A percentile compares a stretch with the other conserved stretches of the same genome.
These are phyloP conservation scores for Aleurites moluccanus DNA, from an alignment of 441 rosid genomes.

Conservation along the genomic window DNA sequence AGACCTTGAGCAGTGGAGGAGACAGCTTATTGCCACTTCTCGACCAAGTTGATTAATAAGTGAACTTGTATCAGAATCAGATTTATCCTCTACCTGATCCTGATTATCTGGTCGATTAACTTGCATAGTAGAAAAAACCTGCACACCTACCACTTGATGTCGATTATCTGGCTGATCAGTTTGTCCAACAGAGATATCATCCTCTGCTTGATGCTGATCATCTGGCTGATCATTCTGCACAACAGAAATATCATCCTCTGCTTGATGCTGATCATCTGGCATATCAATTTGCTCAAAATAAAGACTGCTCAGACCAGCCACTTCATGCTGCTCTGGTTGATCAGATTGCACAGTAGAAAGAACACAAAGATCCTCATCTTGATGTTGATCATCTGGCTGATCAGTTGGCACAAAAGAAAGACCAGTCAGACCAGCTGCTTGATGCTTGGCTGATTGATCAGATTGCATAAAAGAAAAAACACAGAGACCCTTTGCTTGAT, in stretches of 20 bases:
- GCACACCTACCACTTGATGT: background rate
- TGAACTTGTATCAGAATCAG: conserved; percentile 37
- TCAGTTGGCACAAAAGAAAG: conserved; percentile 5
- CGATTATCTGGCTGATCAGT: background rate
- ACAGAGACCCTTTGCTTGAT: conserved; percentile 5
- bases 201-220: background rate
- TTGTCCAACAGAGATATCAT: conserved; percentile 3
- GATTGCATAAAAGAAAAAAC: conserved; percentile 12
- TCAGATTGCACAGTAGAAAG: conserved; percentile 5
- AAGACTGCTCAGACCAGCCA: conserved; percentile 1
- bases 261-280: conserved; percentile 10
- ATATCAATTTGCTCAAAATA: background rate
- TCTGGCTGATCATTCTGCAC: background rate
- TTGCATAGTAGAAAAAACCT: conserved; percentile 2
- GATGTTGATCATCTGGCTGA: conserved; percentile 4
- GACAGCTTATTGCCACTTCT: conserved; percentile 62
- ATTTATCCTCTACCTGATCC: conserved; percentile 23
- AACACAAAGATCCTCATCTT: background rate
- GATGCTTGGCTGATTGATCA: conserved; percentile 9
- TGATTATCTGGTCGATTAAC: conserved; percentile 3
- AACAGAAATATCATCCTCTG: conserved; percentile 7
- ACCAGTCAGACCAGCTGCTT: conserved; percentile 12
- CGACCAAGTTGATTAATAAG: conserved; percentile 59
- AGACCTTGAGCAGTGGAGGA: conserved; percentile 62
- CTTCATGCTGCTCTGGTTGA: conserved; percentile 6